Percentiles rank a stretch among this genome's conserved stretches.
phyloP scores from a whole-genome alignment of 768 basidiomycete genomes.

The Mrakia hoshinonis region DNA sequence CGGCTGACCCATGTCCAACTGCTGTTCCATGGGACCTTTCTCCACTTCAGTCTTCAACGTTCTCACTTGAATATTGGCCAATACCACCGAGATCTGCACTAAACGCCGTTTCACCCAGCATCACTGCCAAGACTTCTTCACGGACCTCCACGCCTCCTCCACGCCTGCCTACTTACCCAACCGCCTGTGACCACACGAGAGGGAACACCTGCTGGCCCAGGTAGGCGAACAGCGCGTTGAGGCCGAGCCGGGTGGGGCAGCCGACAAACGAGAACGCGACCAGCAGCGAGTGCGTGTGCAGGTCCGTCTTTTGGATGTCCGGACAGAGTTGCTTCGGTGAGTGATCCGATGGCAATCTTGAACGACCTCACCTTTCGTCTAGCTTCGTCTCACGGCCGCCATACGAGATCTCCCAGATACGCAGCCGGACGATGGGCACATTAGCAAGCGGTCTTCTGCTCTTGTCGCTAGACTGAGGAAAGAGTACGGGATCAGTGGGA shows the following conservation, averaged over 20 bases:
- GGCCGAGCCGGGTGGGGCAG: slow-evolving; percentile 14
- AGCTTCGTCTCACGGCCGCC: too few relatives aligned
- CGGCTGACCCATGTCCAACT: slow-evolving; percentile 79
- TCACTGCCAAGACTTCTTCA: slow-evolving; percentile 71
- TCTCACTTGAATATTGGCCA: slow-evolving; percentile 82
- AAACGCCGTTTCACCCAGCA: slow-evolving; percentile 66
- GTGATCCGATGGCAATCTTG: too few relatives aligned
- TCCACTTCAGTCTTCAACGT: slow-evolving; percentile 80
- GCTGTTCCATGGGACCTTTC: slow-evolving; percentile 65
- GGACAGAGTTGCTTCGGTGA: too few relatives aligned
- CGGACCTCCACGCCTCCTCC: slow-evolving; percentile 68
- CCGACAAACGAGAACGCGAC: slow-evolving; percentile 25
- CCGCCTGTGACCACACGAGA: slow-evolving; percentile 72
- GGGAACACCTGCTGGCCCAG: slow-evolving; percentile 64
- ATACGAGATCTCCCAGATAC: too few relatives aligned
- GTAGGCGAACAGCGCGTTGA: slow-evolving; percentile 25
- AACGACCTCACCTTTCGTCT: too few relatives aligned
- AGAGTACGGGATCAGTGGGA: too few relatives aligned
- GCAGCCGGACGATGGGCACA: too few relatives aligned
- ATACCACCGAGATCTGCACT: slow-evolving; percentile 82
- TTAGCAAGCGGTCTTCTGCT: too few relatives aligned
- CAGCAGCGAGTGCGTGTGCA: slow-evolving; percentile 1
- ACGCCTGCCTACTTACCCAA: slow-evolving; percentile 78
- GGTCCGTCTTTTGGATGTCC: background rate
- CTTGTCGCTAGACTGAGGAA: too few relatives aligned